phyloP scores from a whole-genome alignment of 2,329 filamentous ascomycete species.

The Sporothrix curviconia region DNA sequence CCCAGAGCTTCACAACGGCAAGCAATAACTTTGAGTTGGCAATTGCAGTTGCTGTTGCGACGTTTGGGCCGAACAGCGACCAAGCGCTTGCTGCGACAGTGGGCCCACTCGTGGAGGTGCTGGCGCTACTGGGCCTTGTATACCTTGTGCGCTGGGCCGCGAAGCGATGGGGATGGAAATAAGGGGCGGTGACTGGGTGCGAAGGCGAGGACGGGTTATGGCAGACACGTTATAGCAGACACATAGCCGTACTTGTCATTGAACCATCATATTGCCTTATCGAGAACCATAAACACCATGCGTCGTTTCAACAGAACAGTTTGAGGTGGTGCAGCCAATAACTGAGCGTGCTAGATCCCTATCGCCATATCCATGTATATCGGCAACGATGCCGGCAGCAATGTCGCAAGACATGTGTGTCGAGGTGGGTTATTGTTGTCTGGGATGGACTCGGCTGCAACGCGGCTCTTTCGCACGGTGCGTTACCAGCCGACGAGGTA shows the following conservation, averaged over 20 bases:
- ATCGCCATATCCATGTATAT: not conserved
- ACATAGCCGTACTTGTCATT: no score
- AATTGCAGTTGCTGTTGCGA: slow-evolving; percentile 79
- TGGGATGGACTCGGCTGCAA: no score
- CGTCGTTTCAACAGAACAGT: not conserved
- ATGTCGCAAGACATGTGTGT: not conserved
- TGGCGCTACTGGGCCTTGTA: slow-evolving; percentile 69
- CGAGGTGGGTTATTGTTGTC: not conserved
- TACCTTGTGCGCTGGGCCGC: slow-evolving; percentile 62
- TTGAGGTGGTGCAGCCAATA: not conserved
- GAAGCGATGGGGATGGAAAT: slow-evolving; percentile 46
- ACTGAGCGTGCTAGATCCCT: not conserved
- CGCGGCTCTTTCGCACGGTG: no score
- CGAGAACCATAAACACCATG: not conserved
- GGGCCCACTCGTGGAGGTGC: slow-evolving; percentile 80
- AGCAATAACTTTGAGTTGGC: slow-evolving; percentile 93
- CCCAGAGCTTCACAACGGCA: slow-evolving; percentile 81
- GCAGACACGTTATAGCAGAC: no score
- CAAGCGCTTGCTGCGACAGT: slow-evolving; percentile 79
- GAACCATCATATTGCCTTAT: not conserved
- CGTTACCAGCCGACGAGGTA: not conserved
- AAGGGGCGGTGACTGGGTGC: not conserved
- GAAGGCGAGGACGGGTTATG: no score
- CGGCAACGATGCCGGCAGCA: not conserved
- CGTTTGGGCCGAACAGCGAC: slow-evolving; percentile 69